These are phyloP conservation scores for Blastobotrys illinoisensis DNA, from an alignment of 1,139 yeast species.

Conservation along the genomic window DNA sequence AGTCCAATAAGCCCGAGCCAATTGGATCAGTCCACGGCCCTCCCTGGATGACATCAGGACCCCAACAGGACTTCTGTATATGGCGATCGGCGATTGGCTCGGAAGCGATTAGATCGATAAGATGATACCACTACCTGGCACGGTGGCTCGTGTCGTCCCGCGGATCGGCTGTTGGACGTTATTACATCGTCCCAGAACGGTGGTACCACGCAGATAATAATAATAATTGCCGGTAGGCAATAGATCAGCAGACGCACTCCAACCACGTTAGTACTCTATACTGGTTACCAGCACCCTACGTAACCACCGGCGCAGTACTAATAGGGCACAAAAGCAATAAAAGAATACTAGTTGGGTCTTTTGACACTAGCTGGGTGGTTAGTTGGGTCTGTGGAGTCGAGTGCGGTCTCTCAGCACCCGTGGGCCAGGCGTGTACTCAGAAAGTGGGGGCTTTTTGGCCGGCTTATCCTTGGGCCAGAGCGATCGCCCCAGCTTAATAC, in stretches of 20 bases:
- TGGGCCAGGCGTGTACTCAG: constrained; percentile 17
- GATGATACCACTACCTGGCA: not conserved
- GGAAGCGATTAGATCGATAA: not conserved
- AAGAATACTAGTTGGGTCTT: too few relatives aligned
- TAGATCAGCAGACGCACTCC: not conserved
- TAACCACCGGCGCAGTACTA: too few relatives aligned
- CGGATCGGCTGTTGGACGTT: not conserved
- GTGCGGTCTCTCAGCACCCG: constrained; percentile 21
- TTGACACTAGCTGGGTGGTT: too few relatives aligned
- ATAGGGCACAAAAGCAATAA: too few relatives aligned
- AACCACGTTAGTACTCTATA: too few relatives aligned
- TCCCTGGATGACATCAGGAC: not conserved
- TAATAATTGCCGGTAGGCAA: not conserved
- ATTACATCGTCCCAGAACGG: not conserved
- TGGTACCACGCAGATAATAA: not conserved
- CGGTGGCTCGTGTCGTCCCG: not conserved
- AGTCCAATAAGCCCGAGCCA: not conserved
- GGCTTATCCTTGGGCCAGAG: constrained; percentile 49
- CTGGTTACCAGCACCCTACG: not conserved
- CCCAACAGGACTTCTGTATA: not conserved
- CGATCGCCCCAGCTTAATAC: constrained; percentile 58
- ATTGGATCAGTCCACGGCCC: not conserved
- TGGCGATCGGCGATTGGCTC: not conserved
- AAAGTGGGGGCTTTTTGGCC: not conserved
- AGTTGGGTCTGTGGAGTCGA: constrained; percentile 1